Base-by-base conservation (phyloP, 306 rosid species). In the Gastrolobium villosum region DNA sequence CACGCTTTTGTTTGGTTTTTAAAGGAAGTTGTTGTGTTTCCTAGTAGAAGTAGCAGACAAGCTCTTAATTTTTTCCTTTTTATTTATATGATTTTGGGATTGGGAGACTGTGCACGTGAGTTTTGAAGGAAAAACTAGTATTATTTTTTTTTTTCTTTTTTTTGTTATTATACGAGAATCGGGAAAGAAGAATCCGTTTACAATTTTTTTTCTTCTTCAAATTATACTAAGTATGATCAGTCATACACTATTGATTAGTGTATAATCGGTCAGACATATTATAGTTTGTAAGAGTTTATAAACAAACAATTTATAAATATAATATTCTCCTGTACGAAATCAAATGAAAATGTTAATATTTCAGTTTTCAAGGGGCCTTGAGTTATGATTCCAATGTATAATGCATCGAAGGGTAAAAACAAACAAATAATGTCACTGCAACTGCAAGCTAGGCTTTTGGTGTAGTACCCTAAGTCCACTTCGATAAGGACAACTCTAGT, bases 41-140 rank as follows among this genome's bases (percentile, higher is more conserved):
- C 67, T 45, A 11, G 77, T 59, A 15, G 77, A 13, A 60, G 13
- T 78, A 62, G 49, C 15, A 64, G n/a, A 62, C 70, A 77, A 68
- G 30, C 4, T 39, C 41, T 20, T 13, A 28, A 28, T 74, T 74
- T 67, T 81, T 79, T 54, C 7, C 32, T 8, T 49, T 65, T 15
- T 44, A 13, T 15, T 73, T 61, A 3, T 50, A 15, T 68, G 72
- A 1, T 75, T 82, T 82, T 57, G 77, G 83, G 80, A 65, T 60
- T 83, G 43, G 75, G 84, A 73, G 79, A 67, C 46, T 44, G 77
- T 55, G 84, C 90, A 84, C 83, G 88, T 85, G 94, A 91, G 20
- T 41, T 62, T 82, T 52, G 80, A 55, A 60, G 66, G 45, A 45
- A 41, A 79, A 62, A 64, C 41, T 72, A 10, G 14, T 8, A 49